Base-by-base conservation (phyloP, 306 rosid genomes). In the Psophocarpus tetragonolobus region DNA sequence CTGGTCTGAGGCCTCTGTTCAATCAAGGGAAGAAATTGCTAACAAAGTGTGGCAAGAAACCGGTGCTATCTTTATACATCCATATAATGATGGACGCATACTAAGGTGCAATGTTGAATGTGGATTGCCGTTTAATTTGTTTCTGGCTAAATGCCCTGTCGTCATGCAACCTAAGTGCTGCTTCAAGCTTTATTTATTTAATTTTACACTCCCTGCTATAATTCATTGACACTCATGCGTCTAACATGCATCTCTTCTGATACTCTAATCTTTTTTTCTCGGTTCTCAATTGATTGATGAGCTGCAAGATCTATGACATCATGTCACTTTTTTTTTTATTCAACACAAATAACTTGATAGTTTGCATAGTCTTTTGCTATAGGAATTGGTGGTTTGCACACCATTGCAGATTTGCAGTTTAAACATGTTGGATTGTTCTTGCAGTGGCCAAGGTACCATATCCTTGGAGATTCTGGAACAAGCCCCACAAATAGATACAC, bases 381-480 rank as follows among this genome's bases (percentile, higher is more conserved):
- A 60, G 62, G 36, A 63, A 38, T 41, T 51, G 66, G 14, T 71
- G 51, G 47, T 56, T 77, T 74, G 29, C 39, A 58, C 76, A 54
- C 14, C 1, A 58, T 56, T 71, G 80, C 45, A 41, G 61, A 71
- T 44, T 56, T 71, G 80, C 45, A 41, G 61, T 75, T 44, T 80
- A n/a, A 70, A 78, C 71, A 63, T 68, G 62, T 75, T 67, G 44
- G 60, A 15, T 35, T 64, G 70, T 73, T 86, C 84, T 85, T 89
- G 93, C 87, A 92, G 98, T 60, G 98, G 97, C 64, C 98, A 94
- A 81, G 98, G 97, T 74, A 94, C 98, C 77, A 78, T 92, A 65
- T 84, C 94, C 21, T 82, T 94, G 79, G 96, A 94, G 89, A 79
- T 94, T 81, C 83, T 94, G 78, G 97, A 92, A 80, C 96, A 91